A percentile compares a stretch with the other conserved stretches of the same genome.
phyloP scores from a whole-genome alignment of 2,329 filamentous ascomycete genomes.

The Fusarium torulosum region DNA sequence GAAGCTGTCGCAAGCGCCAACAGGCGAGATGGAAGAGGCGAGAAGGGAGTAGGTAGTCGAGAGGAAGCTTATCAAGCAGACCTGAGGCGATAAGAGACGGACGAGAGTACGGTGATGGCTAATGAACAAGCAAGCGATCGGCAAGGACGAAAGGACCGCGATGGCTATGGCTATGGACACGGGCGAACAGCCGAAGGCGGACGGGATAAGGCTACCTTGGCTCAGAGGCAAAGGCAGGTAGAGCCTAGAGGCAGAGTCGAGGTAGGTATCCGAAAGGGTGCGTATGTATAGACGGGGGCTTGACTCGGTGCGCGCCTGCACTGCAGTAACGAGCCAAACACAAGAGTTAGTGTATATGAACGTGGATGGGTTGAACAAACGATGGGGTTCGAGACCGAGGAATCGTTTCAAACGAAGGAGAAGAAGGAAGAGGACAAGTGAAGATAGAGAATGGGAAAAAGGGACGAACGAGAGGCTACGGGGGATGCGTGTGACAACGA shows the following conservation, averaged over 20 bases:
- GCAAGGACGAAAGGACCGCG: conserved; percentile 42
- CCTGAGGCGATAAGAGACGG: conserved; percentile 26
- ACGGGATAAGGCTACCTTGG: conserved; percentile 25
- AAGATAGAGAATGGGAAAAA: conserved; percentile 16
- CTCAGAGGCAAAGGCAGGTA: conserved; percentile 49
- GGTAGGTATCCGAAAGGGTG: conserved; percentile 52
- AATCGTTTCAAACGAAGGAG: conserved; percentile 18
- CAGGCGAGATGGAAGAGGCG: conserved; percentile 22
- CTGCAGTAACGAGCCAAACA: conserved; percentile 44
- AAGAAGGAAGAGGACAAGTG: conserved; percentile 23
- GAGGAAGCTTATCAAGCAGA: conserved; percentile 31
- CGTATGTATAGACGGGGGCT: conserved; percentile 26
- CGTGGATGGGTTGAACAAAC: conserved; percentile 28
- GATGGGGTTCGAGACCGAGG: conserved; percentile 15
- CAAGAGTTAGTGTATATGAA: conserved; percentile 35
- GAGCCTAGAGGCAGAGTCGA: conserved; percentile 23
- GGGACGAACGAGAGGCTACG: conserved; percentile 31
- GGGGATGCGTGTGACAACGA: conserved; percentile 42
- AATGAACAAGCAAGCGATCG: conserved; percentile 44
- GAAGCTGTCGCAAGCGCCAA: conserved; percentile 28
- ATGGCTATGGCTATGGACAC: conserved; percentile 4
- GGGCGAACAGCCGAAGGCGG: conserved; percentile 35
- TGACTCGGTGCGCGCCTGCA: conserved; percentile 43
- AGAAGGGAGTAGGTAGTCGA: conserved; percentile 13
- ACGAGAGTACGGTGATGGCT: conserved; percentile 31